Evolutionary conservation across 139 green algal species (phyloP).

Genomic region (Pleodorina starrii): DNA sequence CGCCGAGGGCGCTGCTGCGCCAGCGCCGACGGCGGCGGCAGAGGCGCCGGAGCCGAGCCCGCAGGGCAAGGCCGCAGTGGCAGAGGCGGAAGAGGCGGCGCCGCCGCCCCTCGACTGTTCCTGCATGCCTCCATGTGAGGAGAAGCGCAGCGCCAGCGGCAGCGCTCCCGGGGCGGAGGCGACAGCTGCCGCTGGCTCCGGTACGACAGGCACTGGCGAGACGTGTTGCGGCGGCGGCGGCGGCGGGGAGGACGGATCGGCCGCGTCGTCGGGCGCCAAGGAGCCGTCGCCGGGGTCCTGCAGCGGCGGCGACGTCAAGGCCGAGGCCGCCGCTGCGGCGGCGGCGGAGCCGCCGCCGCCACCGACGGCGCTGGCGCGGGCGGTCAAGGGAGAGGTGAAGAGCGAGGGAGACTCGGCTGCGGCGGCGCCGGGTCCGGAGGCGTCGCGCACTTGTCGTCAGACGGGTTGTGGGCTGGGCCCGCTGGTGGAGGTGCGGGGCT

Average conservation of each 20-base stretch:
- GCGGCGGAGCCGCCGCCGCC: neutral
- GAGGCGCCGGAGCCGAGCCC: no score
- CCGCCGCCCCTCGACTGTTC: no score
- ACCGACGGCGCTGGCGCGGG: neutral
- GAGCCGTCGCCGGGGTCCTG: no score
- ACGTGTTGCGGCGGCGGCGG: neutral
- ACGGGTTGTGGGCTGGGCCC: constrained; percentile 50
- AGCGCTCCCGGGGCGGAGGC: neutral
- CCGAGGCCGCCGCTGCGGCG: neutral
- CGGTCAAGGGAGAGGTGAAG: neutral
- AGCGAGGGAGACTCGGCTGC: neutral
- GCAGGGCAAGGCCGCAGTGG: neutral
- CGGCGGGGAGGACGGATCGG: neutral
- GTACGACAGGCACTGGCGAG: neutral
- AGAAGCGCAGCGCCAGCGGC: neutral
- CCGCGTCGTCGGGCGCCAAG: no score
- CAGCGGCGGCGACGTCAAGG: neutral
- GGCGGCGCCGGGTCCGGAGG: neutral
- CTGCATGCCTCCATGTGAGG: neutral
- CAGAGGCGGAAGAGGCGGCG: neutral
- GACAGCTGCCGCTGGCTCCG: neutral
- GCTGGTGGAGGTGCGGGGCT: constrained; percentile 46
- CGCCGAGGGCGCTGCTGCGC: neutral
- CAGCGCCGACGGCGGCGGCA: neutral
- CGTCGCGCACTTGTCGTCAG: neutral